Evolutionary conservation across 306 rosid species (phyloP).

Genomic region (Datisca glomerata): DNA sequence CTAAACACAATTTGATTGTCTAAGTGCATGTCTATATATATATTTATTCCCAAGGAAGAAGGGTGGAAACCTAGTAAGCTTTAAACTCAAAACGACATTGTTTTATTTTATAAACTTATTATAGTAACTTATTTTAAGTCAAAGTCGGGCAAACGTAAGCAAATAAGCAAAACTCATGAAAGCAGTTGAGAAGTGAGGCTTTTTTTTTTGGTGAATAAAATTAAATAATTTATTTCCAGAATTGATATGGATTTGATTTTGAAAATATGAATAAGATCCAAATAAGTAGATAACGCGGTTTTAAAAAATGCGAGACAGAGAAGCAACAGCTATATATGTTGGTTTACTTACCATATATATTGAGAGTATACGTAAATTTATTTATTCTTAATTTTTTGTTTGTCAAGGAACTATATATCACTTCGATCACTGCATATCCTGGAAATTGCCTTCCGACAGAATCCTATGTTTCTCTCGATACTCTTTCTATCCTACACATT

Average conservation of each 20-base stretch:
- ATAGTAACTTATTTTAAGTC: too few species aligned
- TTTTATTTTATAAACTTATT: too few species aligned
- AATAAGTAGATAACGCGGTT: not conserved
- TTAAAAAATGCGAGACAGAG: not conserved
- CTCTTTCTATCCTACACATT: not conserved
- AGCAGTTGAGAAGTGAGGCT: too few species aligned
- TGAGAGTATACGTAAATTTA: not conserved
- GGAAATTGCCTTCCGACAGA: constrained; percentile 42
- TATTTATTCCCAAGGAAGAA: too few species aligned
- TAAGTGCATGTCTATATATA: too few species aligned
- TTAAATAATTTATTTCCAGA: not conserved
- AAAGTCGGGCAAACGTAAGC: too few species aligned
- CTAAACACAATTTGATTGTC: too few species aligned
- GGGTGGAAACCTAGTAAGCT: too few species aligned
- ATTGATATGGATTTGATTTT: not conserved
- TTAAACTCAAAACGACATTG: too few species aligned
- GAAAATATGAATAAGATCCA: not conserved
- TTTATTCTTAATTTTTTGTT: not conserved
- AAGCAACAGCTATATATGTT: not conserved
- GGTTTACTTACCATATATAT: not conserved
- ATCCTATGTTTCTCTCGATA: constrained; percentile 24
- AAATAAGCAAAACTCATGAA: too few species aligned
- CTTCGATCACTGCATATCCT: constrained; percentile 5
- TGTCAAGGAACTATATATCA: too few species aligned
- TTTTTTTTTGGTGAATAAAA: not conserved